Evolutionary conservation across 2,329 filamentous ascomycete genomes (phyloP).

Genomic region (Didymellaceae sp.): DNA sequence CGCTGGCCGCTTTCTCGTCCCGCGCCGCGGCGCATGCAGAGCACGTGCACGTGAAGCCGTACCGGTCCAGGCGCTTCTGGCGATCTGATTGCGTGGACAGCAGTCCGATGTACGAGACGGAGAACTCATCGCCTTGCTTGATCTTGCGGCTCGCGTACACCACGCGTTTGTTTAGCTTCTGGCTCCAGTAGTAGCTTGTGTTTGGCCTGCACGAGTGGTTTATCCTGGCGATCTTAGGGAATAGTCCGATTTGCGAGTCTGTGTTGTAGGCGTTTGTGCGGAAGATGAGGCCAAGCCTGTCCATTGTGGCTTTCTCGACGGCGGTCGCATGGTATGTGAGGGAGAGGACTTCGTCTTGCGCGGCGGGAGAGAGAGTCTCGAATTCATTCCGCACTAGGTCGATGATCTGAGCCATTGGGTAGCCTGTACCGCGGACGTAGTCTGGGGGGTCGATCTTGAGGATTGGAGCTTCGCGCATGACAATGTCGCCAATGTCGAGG

Average conservation of each 20-base stretch:
- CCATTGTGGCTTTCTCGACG: constrained; percentile 24
- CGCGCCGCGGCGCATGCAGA: constrained; percentile 43
- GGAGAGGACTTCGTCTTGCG: constrained; percentile 36
- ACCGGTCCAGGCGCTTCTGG: constrained; percentile 41
- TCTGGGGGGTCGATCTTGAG: constrained; percentile 42
- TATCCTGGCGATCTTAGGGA: constrained; percentile 46
- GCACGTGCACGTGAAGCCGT: constrained; percentile 48
- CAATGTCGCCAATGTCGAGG: constrained; percentile 49
- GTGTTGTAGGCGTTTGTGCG: constrained; percentile 48
- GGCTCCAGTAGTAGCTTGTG: constrained; percentile 48
- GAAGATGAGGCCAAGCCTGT: constrained; percentile 41
- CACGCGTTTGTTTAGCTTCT: constrained; percentile 35
- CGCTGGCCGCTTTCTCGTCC: constrained; percentile 28
- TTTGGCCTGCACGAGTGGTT: constrained; percentile 48
- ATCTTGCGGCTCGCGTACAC: constrained; percentile 48
- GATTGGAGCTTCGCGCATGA: constrained; percentile 51
- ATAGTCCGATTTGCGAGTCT: constrained; percentile 39
- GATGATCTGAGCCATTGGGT: constrained; percentile 34
- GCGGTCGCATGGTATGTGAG: constrained; percentile 34
- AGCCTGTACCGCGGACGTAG: constrained; percentile 34
- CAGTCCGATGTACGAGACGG: constrained; percentile 49
- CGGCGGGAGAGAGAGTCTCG: constrained; percentile 24
- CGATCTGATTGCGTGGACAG: constrained; percentile 39
- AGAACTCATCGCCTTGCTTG: constrained; percentile 50
- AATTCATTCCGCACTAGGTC: constrained; percentile 34